Evolutionary conservation across 2,329 filamentous ascomycete genomes (phyloP).

Genomic region (Fusarium coffeatum): DNA sequence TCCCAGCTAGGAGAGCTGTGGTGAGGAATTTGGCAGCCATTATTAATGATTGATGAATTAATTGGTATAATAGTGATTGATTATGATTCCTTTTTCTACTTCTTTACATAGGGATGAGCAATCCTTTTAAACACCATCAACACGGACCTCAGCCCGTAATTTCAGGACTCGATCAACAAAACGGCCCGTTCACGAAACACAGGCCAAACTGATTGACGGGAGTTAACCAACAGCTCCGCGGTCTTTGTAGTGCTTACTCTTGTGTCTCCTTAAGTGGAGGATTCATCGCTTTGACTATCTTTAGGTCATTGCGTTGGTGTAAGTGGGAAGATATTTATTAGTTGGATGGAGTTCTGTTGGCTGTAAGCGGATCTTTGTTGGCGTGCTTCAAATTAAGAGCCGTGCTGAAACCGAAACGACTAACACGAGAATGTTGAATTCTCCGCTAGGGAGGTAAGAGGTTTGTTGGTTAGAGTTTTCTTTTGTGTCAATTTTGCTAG

Average conservation of each 20-base stretch:
- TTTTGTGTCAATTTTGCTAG: not conserved
- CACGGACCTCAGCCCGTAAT: constrained; percentile 1
- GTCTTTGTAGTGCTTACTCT: not conserved
- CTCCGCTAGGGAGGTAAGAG: not conserved
- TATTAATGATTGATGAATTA: constrained; percentile 27
- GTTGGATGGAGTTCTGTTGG: not conserved
- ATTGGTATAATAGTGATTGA: not conserved
- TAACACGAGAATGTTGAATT: not conserved
- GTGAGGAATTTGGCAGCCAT: constrained; percentile 47
- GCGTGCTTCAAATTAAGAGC: constrained; percentile 3
- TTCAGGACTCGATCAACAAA: constrained; percentile 10
- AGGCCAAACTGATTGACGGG: constrained; percentile 1
- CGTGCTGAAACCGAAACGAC: constrained; percentile 24
- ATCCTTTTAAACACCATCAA: constrained; percentile 22
- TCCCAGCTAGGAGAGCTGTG: constrained; percentile 45
- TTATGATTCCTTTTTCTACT: not conserved
- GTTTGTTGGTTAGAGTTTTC: not conserved
- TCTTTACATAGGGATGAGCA: constrained; percentile 1
- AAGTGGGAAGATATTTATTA: not conserved
- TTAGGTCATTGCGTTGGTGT: not conserved
- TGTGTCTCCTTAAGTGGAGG: not conserved
- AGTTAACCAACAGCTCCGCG: not conserved
- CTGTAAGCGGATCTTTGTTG: not conserved
- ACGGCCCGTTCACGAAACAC: constrained; percentile 7
- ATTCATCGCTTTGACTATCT: not conserved